Base-by-base conservation (phyloP, 257 asterid genomes). In the Nicotiana tomentosiformis region DNA sequence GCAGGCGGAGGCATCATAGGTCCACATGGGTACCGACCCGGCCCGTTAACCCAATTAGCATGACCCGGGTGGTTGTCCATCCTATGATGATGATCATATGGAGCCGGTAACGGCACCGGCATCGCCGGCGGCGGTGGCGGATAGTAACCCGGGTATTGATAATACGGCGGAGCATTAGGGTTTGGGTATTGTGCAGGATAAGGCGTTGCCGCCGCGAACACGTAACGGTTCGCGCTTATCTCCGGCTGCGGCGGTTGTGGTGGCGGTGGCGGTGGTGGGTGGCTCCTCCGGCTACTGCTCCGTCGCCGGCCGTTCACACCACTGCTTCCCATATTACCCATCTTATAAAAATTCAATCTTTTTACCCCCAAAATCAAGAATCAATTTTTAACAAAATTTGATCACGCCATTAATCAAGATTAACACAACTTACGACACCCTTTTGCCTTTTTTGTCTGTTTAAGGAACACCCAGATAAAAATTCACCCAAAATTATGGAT, bases 121-220 rank as follows among this genome's bases (percentile, higher is more conserved):
- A 87, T 82, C 79, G 93, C 70, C 77, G 92, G 72, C 0, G 94
- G 91, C 1, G 92, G 91, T 1, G 92, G 90, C 6, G 93, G 93
- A 20, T 97, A 95, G 70, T 90, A 96, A 79, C 93, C 97, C 8
- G 96, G 94, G 86, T 96, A 93, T 89, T 94, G 99, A 83, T 93
- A 92, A 85, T 91, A 93, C 23, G 98, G 94, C 5, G 95, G 92
- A 55, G 89, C 90, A 83, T 93, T 95, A 83, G 93, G 94, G 89
- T 90, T 92, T 55, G 94, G 94, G 88, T 91, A 93, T 62, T 93
- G 97, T 7, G 95, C 90, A 18, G 98, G 99, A 80, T 90, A 94
- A 5, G 99, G 99, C 14, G 99, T 94, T 55, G 98, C 99, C 56
- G 99, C 99, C 3, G 99, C 99, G 76, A 94, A 96, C 2, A 96